These are phyloP conservation scores for Talaromyces liani DNA, from an alignment of 495 filamentous ascomycete species.

Conservation along the genomic window DNA sequence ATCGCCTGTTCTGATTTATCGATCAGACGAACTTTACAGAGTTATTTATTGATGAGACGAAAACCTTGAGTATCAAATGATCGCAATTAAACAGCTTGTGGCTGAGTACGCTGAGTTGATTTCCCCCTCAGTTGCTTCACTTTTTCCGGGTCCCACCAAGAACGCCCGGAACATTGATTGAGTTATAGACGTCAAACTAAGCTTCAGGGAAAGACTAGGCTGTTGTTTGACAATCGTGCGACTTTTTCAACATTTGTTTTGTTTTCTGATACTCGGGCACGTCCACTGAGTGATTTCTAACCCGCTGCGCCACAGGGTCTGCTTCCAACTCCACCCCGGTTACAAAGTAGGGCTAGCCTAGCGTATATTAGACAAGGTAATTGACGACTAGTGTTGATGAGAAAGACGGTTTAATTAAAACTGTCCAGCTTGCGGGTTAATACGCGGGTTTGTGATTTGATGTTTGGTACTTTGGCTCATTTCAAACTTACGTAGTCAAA, in stretches of 20 bases:
- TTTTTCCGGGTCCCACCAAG: background rate
- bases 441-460: background rate
- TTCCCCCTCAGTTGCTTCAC: background rate
- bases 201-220: background rate
- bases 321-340: background rate
- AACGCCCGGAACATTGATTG: background rate
- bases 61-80: background rate
- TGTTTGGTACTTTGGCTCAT: background rate
- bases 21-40: background rate
- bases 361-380: background rate
- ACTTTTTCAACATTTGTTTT: background rate
- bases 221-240: background rate
- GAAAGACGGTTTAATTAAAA: background rate
- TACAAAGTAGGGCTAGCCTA: background rate
- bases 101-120: background rate
- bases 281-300: background rate
- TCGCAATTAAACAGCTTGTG: background rate
- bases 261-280: background rate
- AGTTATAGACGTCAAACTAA: background rate
- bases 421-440: background rate
- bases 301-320: background rate
- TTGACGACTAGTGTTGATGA: background rate
- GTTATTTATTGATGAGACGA: background rate
- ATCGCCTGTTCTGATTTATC: background rate
- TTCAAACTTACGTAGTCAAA: background rate